Conservation (phyloP, 148 eudicot species). For the Euryodendron excelsum region DNA sequence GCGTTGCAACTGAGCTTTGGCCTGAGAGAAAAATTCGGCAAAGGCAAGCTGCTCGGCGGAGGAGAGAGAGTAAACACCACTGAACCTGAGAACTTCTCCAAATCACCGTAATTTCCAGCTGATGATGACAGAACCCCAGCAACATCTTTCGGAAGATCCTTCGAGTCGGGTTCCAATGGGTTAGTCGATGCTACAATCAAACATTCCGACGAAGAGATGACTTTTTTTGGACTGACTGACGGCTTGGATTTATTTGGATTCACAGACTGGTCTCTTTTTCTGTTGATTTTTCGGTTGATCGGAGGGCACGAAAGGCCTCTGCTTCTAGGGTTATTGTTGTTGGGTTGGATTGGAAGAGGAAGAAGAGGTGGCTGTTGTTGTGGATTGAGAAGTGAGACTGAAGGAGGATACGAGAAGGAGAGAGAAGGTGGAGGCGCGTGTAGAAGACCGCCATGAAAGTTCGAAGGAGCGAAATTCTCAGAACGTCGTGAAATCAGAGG, state of each 20-base stretch:
- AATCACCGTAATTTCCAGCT: neutral
- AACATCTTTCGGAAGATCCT: conserved; percentile 29
- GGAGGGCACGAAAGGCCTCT: conserved; percentile 30
- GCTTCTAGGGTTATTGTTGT: conserved; percentile 14
- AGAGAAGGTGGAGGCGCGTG: conserved; percentile 24
- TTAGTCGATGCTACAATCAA: neutral
- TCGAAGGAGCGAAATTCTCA: neutral
- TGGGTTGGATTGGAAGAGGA: conserved; percentile 35
- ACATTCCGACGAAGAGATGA: neutral
- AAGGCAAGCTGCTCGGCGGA: conserved; percentile 83
- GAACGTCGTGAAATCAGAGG: neutral
- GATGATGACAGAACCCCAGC: conserved; percentile 20
- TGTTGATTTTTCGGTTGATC: conserved; percentile 18
- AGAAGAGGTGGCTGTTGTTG: conserved; percentile 47
- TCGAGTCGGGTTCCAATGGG: conserved; percentile 38
- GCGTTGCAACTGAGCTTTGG: conserved; percentile 51
- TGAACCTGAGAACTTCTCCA: conserved; percentile 18
- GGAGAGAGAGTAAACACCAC: conserved; percentile 46
- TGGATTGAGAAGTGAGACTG: conserved; percentile 11
- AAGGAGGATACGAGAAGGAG: conserved; percentile 22
- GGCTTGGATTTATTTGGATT: conserved; percentile 26
- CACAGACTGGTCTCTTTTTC: conserved; percentile 4
- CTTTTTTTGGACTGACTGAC: conserved; percentile 1
- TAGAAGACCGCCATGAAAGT: conserved; percentile 27
- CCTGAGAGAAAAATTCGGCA: conserved; percentile 72